Percentiles rank a stretch among this genome's conserved stretches.
Evolutionary conservation across 345 rosid species (phyloP).

Genomic region (Citrus unshiu): DNA sequence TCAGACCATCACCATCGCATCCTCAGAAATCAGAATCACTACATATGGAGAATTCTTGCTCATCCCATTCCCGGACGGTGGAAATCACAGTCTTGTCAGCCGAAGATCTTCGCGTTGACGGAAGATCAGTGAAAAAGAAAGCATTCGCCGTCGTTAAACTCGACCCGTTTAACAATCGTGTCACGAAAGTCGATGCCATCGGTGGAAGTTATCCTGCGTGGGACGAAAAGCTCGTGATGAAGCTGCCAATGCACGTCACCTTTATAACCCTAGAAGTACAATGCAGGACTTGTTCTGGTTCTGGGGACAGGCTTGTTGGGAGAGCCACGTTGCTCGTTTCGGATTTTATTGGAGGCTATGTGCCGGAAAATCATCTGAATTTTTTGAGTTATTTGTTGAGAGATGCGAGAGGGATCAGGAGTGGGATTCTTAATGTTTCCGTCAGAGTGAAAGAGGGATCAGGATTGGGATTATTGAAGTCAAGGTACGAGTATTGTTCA

Average conservation of each 20-base stretch:
- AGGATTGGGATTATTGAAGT: no score
- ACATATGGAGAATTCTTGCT: neutral
- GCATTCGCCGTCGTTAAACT: constrained; percentile 24
- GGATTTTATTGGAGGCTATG: constrained; percentile 51
- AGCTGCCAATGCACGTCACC: constrained; percentile 25
- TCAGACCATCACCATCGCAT: neutral
- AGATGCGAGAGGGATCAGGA: constrained; percentile 36
- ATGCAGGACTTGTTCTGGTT: constrained; percentile 15
- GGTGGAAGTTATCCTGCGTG: constrained; percentile 52
- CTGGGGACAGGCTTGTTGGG: constrained; percentile 37
- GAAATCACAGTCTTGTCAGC: constrained; percentile 54
- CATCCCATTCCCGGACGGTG: constrained; percentile 9
- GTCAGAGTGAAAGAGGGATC: constrained; percentile 11
- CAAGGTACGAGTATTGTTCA: constrained; percentile 6
- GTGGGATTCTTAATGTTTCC: constrained; percentile 51
- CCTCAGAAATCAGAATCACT: neutral
- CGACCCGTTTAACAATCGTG: constrained; percentile 3
- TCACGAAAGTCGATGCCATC: constrained; percentile 20
- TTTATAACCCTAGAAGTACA: constrained; percentile 39
- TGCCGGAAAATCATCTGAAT: constrained; percentile 41
- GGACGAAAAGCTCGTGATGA: constrained; percentile 44
- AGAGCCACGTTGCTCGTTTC: constrained; percentile 41
- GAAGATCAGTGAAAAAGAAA: constrained; percentile 39
- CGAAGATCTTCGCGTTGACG: constrained; percentile 40
- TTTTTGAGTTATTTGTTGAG: constrained; percentile 66